Evolutionary conservation across 345 rosid species (phyloP), one percentile per base, ranked within the genome.

Genomic region (Pugionium dolabratum): DNA sequence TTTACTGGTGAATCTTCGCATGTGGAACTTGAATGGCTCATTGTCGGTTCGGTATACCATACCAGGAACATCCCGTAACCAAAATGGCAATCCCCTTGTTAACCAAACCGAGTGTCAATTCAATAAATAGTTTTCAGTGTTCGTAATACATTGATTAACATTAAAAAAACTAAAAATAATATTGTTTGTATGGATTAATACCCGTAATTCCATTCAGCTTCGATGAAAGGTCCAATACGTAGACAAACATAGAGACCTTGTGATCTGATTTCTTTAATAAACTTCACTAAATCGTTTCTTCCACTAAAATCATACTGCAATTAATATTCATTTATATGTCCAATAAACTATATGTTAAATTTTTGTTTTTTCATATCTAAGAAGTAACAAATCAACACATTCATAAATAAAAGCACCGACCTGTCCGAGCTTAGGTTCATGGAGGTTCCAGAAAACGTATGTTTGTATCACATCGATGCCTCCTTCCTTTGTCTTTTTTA

Each of bases 151-250:
- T 44, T 45, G 29, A 45, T 4, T 54, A 26, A 10, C 45, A 2
- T 31, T 31, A 31, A 31, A 31, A 41, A 0, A 60, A n/a, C n/a
- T 33, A 28, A 42, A 54, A 42, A 32, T 1, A 4, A 35, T 7
- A 69, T 5, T 43, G 29, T 51, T 52, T 33, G 5, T 25, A 10
- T 41, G 25, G 3, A 31, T 56, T 42, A 47, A 51, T 74, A 91
- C 96, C 96, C 94, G 11, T 88, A 91, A n/a, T 69, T 71, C 97
- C 96, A 91, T 81, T 91, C 96, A 37, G 82, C 79, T 64, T 86
- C 77, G 39, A 88, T 82, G 65, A 76, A 91, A 6, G 97, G 97
- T 54, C 97, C 97, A 54, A 91, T 91, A 48, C 97, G 82, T 4
- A 91, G 82, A 80, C 81, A 80, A 18, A 76, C 94, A 64, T 83